These are phyloP conservation scores for Vararia minispora DNA, from an alignment of 768 basidiomycete genomes.

Conservation along the genomic window DNA sequence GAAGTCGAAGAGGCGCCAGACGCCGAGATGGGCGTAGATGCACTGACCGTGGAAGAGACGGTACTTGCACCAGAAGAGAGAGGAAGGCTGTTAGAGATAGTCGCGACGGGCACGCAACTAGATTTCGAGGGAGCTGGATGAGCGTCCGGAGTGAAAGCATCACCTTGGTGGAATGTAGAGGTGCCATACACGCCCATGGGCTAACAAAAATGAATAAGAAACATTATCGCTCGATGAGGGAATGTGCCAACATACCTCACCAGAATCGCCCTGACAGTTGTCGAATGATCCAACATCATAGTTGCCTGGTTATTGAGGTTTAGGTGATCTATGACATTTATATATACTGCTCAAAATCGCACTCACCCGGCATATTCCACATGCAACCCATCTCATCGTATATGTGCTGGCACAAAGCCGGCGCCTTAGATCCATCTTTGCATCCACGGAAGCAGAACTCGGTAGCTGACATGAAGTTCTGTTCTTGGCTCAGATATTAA, in stretches of 20 bases:
- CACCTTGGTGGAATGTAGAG: conserved; percentile 59
- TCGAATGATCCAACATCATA: conserved; percentile 30
- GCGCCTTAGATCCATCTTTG: conserved; percentile 38
- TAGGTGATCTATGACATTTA: no score
- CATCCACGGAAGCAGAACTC: conserved; percentile 70
- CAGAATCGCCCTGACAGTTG: conserved; percentile 38
- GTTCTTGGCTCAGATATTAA: conserved; percentile 1
- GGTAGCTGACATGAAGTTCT: conserved; percentile 51
- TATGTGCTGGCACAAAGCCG: conserved; percentile 50
- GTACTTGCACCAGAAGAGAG: conserved; percentile 3
- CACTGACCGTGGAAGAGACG: conserved; percentile 2
- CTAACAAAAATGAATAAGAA: conserved; percentile 17
- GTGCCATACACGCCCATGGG: conserved; percentile 61
- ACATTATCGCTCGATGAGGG: neutral
- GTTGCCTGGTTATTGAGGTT: no score
- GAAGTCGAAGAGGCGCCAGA: neutral
- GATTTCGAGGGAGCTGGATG: conserved; percentile 51
- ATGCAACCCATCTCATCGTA: conserved; percentile 43
- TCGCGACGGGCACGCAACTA: conserved; percentile 40
- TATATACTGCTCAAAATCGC: conserved; percentile 37
- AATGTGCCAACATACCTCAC: conserved; percentile 25
- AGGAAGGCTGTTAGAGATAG: conserved; percentile 35
- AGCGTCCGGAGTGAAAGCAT: conserved; percentile 40
- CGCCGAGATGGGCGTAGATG: neutral
- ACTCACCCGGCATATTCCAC: conserved; percentile 53